Evolutionary conservation across 2,329 filamentous ascomycete genomes (phyloP).

Genomic region (Hirsutella thompsonii): DNA sequence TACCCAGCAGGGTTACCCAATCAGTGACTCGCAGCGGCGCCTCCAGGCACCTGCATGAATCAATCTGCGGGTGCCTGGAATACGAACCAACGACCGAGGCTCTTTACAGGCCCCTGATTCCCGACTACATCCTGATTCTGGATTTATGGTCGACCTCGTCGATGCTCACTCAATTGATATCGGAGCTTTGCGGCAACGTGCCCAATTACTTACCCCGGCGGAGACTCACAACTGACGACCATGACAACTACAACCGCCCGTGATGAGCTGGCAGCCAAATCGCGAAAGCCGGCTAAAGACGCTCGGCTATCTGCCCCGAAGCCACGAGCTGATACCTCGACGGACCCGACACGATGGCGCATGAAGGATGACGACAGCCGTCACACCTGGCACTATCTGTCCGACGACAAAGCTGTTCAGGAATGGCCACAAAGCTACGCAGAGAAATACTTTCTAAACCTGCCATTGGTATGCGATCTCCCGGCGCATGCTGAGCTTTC

Average conservation of each 20-base stretch:
- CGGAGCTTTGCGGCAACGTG: too few species aligned
- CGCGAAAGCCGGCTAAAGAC: constrained; percentile 30
- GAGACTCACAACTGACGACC: too few species aligned
- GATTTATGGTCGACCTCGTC: too few species aligned
- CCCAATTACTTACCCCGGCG: too few species aligned
- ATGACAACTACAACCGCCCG: constrained; percentile 11
- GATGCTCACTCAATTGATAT: neutral
- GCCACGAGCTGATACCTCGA: constrained; percentile 42
- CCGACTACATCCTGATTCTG: too few species aligned
- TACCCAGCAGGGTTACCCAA: too few species aligned
- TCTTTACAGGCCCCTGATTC: too few species aligned
- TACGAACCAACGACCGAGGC: too few species aligned
- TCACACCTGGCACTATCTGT: constrained; percentile 90
- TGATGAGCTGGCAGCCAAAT: constrained; percentile 17
- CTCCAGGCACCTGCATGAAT: too few species aligned
- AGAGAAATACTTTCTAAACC: constrained; percentile 80
- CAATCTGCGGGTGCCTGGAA: too few species aligned
- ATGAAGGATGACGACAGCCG: constrained; percentile 70
- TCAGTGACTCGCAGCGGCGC: too few species aligned
- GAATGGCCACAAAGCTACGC: constrained; percentile 76
- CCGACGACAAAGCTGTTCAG: constrained; percentile 54
- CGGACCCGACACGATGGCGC: constrained; percentile 75
- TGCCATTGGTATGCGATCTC: constrained; percentile 52
- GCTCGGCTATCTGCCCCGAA: constrained; percentile 28
- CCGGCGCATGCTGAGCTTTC: neutral